phyloP scores from a whole-genome alignment of 768 basidiomycete species.

The Austroboletus eburneus region DNA sequence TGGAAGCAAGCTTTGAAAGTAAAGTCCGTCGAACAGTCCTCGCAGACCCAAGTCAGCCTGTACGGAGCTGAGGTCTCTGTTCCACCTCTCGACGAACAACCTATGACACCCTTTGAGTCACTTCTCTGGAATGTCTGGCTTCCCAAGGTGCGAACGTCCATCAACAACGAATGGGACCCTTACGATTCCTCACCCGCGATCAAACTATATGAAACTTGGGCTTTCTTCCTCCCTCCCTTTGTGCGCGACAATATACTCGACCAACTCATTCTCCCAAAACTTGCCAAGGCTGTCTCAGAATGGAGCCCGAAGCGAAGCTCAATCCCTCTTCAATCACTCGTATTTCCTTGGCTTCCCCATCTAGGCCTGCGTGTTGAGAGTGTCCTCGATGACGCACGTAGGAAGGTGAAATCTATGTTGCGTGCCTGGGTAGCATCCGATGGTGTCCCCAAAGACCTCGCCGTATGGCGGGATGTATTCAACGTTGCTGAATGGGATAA shows the following conservation, averaged over 20 bases:
- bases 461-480: constrained; percentile 85
- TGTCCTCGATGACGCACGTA: constrained; percentile 79
- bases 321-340: constrained; percentile 67
- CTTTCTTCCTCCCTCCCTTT: constrained; percentile 81
- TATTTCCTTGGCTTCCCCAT: constrained; percentile 96
- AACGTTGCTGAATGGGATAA: constrained; percentile 83
- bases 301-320: constrained; percentile 68
- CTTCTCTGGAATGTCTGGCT: constrained; percentile 95
- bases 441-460: constrained; percentile 69
- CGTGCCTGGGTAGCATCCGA: constrained; percentile 72
- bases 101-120: constrained; percentile 95
- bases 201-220: constrained; percentile 85
- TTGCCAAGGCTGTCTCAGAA: constrained; percentile 75
- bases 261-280: constrained; percentile 92
- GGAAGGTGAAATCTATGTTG: constrained; percentile 79
- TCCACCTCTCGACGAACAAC: constrained; percentile 39
- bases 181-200: constrained; percentile 70
- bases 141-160: constrained; percentile 85
- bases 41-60: constrained; percentile 47
- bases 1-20: constrained; percentile 72
- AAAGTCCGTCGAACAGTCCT: constrained; percentile 40
- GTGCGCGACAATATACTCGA: constrained; percentile 94
- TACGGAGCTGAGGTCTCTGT: constrained; percentile 46
- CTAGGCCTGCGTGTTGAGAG: constrained; percentile 80
- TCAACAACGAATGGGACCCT: constrained; percentile 95